Evolutionary conservation across 441 rosid genomes (phyloP), one percentile per base, ranked within the genome.

Genomic region (Gossypium davidsonii): DNA sequence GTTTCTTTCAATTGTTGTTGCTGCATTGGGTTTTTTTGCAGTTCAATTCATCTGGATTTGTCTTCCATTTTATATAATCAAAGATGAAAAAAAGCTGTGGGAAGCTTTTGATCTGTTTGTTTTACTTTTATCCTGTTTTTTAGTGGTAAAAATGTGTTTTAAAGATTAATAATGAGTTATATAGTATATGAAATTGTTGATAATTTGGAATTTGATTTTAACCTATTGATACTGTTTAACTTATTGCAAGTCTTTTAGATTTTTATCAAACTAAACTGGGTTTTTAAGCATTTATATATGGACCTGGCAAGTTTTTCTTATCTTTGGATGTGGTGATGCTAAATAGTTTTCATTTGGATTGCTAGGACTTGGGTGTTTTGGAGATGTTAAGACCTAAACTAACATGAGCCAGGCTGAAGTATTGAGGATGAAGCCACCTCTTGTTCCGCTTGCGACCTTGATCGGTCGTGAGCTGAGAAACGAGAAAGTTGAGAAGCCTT

Each of bases 391-490:
- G 83, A 75, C 75, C 56, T 83, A 73, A 79, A 74, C 42, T 78
- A 77, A 72, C 70, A 91, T 91, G 97, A 94, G 91, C 83, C 89
- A 79, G 83, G 83, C 88, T 37, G 90, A 88, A 81, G 80, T 79
- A 72, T 76, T 90, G 3, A 81, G 80, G 85, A 81, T 84, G 85
- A 87, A 85, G 72, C 77, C 83, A 28, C 86, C 95, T 48, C 96
- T 83, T 44, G 87, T 94, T 79, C 98, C 99, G 7, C 96, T 94
- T 61, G 99, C 88, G 31, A 88, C 98, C 53, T 82, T 94, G 79
- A 88, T 94, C 58, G 96, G 99, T 78, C 91, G 90, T 76, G 97
- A 94, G 88, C 87, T 94, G 48, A 89, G 98, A 85, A 84, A 84
- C 18, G 92, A 85, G 83, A 94, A 92, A 75, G 87, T 87, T 7